Conservation (phyloP, 2,329 filamentous ascomycete species). For the Plectosphaerella plurivora region DNA sequence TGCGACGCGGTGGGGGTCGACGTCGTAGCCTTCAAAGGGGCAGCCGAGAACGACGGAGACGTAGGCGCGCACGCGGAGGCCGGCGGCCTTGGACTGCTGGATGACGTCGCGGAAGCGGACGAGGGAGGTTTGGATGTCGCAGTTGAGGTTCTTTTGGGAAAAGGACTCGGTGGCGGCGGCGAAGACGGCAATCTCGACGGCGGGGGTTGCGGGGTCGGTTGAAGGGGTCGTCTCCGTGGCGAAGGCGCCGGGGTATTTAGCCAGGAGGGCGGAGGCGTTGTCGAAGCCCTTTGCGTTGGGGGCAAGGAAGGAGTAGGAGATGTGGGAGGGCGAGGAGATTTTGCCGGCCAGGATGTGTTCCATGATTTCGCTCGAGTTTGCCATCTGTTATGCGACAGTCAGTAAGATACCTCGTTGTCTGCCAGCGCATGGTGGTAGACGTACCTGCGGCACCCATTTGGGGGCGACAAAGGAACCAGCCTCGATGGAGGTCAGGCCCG, state of each 20-base stretch:
- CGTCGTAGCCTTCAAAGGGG: constrained; percentile 66
- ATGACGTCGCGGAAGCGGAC: constrained; percentile 68
- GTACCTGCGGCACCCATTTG: constrained; percentile 78
- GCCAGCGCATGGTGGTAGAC: constrained; percentile 1
- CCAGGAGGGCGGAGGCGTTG: constrained; percentile 50
- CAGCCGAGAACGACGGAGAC: constrained; percentile 79
- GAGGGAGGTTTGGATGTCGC: constrained; percentile 70
- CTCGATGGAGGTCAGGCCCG: constrained; percentile 71
- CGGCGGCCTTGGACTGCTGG: constrained; percentile 56
- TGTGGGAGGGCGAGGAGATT: constrained; percentile 46
- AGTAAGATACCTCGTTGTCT: not conserved
- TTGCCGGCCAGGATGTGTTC: constrained; percentile 59
- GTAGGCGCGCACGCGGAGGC: constrained; percentile 70
- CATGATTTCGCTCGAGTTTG: constrained; percentile 71
- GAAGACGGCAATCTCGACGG: constrained; percentile 73
- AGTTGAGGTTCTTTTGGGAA: constrained; percentile 78
- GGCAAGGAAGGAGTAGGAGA: constrained; percentile 77
- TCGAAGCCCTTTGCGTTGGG: constrained; percentile 72
- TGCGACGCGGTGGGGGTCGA: constrained; percentile 58
- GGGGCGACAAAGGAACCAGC: constrained; percentile 79
- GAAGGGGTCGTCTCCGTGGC: constrained; percentile 45
- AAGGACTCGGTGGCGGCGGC: constrained; percentile 79
- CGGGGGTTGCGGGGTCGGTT: constrained; percentile 37
- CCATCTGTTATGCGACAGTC: constrained; percentile 53
- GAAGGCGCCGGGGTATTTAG: constrained; percentile 43